Evolutionary conservation across 2,329 filamentous ascomycete species (phyloP).

Genomic region (Magnaporthales sp.): DNA sequence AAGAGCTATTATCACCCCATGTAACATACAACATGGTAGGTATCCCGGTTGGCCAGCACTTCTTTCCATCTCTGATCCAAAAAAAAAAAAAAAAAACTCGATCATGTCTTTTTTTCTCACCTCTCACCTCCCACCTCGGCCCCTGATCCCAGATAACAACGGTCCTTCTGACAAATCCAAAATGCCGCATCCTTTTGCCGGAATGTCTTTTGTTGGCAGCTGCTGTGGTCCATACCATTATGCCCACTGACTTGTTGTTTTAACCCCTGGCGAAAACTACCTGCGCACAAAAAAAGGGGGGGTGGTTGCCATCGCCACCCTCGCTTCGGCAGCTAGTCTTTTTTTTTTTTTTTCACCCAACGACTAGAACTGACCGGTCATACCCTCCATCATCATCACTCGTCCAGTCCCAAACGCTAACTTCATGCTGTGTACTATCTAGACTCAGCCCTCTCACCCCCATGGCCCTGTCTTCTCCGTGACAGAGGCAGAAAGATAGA

Average conservation of each 20-base stretch:
- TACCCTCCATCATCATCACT: not conserved
- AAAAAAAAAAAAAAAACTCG: no score
- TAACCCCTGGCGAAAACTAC: not conserved
- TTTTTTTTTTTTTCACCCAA: not conserved
- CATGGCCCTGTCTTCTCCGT: no score
- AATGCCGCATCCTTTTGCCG: not conserved
- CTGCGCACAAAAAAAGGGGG: not conserved
- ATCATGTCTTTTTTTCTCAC: not conserved
- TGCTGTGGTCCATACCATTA: not conserved
- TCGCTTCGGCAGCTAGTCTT: not conserved
- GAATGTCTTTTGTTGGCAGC: not conserved
- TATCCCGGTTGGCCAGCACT: not conserved
- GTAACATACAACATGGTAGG: not conserved
- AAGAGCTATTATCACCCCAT: not conserved
- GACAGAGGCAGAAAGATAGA: not conserved
- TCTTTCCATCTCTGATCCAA: not conserved
- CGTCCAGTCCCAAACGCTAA: not conserved
- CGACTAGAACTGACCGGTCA: not conserved
- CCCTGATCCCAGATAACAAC: not conserved
- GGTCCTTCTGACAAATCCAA: not conserved
- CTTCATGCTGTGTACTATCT: not conserved
- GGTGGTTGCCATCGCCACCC: not conserved
- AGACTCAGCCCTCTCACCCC: not conserved
- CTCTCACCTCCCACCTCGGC: not conserved
- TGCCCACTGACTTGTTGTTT: not conserved